A percentile compares a stretch with the other conserved stretches of the same genome.
phyloP scores from a whole-genome alignment of 2,329 filamentous ascomycete genomes.

The Alternaria brassicicola region DNA sequence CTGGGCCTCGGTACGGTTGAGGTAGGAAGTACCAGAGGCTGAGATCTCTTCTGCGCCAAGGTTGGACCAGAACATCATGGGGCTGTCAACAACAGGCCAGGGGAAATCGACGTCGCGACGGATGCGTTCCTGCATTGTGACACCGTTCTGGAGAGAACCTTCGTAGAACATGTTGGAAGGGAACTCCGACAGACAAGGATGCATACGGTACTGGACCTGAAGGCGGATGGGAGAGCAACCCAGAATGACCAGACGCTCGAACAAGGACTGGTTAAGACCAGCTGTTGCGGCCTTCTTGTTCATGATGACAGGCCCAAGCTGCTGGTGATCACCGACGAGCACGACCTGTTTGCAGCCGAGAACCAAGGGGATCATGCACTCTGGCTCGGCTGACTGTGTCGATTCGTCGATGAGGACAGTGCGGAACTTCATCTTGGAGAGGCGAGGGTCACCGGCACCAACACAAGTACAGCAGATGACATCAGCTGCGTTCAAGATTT shows the following conservation, averaged over 20 bases:
- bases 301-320: slow-evolving; percentile 98
- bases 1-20: slow-evolving; percentile 94
- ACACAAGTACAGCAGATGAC: slow-evolving; percentile 99
- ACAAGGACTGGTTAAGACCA: slow-evolving; percentile 96
- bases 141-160: slow-evolving; percentile 93
- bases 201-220: slow-evolving; percentile 99
- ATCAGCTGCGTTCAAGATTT: slow-evolving; percentile 93
- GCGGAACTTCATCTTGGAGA: slow-evolving; percentile 97
- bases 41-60: slow-evolving; percentile 97
- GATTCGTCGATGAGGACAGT: slow-evolving; percentile 98
- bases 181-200: slow-evolving; percentile 94
- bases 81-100: slow-evolving; percentile 90
- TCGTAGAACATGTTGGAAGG: slow-evolving; percentile 99
- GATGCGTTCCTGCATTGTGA: slow-evolving; percentile 85
- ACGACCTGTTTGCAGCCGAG: slow-evolving; percentile 98
- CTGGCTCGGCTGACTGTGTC: slow-evolving; percentile 95
- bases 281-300: slow-evolving; percentile 99
- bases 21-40: slow-evolving; percentile 94
- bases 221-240: slow-evolving; percentile 88
- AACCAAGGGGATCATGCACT: slow-evolving; percentile 98
- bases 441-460: slow-evolving; percentile 91
- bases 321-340: slow-evolving; percentile 97
- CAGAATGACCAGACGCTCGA: slow-evolving; percentile 94
- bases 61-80: slow-evolving; percentile 99
- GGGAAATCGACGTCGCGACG: slow-evolving; percentile 96